These are phyloP conservation scores for Trichoderma aggressivum DNA, from an alignment of 2,329 filamentous ascomycete species.

Conservation along the genomic window DNA sequence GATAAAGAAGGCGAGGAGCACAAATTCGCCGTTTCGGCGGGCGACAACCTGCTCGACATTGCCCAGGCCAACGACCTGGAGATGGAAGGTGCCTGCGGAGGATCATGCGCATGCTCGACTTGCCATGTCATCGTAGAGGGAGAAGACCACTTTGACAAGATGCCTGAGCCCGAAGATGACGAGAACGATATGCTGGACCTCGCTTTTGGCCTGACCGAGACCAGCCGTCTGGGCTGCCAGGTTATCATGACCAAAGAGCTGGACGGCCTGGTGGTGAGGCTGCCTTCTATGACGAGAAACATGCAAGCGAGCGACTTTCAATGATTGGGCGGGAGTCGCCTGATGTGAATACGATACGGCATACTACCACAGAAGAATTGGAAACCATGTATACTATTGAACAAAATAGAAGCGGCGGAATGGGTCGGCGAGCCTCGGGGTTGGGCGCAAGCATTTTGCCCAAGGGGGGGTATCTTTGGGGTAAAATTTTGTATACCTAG, in stretches of 20 bases:
- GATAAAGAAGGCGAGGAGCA: constrained; percentile 80
- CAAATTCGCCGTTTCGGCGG: constrained; percentile 75
- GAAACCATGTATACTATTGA: constrained; percentile 15
- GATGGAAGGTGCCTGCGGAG: constrained; percentile 97
- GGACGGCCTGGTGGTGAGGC: constrained; percentile 77
- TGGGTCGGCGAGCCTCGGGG: constrained; percentile 5
- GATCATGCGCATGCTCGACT: constrained; percentile 88
- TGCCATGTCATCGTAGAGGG: constrained; percentile 84
- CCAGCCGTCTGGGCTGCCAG: constrained; percentile 79
- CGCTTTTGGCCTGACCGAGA: constrained; percentile 87
- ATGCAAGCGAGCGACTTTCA: constrained; percentile 91
- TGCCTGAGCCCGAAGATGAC: constrained; percentile 73
- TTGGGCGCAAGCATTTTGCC: constrained; percentile 8
- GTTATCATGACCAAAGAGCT: constrained; percentile 88
- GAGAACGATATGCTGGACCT: constrained; percentile 90
- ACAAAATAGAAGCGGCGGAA: constrained; percentile 14
- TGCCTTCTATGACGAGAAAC: constrained; percentile 94
- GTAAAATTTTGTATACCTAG: constrained; percentile 16
- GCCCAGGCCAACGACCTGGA: constrained; percentile 92
- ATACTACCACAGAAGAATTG: background rate
- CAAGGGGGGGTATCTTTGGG: constrained; percentile 15
- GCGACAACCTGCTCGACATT: constrained; percentile 92
- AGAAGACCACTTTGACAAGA: constrained; percentile 71
- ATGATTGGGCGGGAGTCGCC: constrained; percentile 21
- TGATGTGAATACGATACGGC: background rate